These are phyloP conservation scores for Nemophila menziesii DNA, from an alignment of 257 asterid species.

Conservation along the genomic window DNA sequence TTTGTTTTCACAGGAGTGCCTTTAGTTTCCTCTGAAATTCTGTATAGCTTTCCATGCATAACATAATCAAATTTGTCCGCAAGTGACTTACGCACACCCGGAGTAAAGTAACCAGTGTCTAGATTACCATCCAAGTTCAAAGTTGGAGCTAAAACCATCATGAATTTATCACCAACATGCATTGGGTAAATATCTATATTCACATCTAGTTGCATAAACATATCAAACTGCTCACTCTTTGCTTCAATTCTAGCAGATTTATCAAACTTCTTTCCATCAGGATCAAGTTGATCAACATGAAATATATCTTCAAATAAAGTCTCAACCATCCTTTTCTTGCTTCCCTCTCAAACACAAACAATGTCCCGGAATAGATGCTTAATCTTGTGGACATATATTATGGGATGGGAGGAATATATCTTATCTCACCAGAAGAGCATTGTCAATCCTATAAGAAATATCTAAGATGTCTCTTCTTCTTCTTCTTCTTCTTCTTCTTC, in stretches of 20 bases:
- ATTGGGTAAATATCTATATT: constrained; percentile 69
- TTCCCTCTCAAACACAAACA: too few species aligned
- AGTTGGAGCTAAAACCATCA: constrained; percentile 87
- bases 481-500: too few species aligned
- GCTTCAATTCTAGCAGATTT: constrained; percentile 65
- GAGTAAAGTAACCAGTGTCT: constrained; percentile 66
- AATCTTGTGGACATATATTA: too few species aligned
- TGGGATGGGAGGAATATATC: too few species aligned
- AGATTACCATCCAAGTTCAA: constrained; percentile 93
- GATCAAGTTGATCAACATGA: constrained; percentile 46
- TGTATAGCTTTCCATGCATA: constrained; percentile 87
- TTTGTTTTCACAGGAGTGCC: constrained; percentile 56
- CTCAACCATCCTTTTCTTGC: constrained; percentile 44
- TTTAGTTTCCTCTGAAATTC: constrained; percentile 57
- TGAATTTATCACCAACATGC: constrained; percentile 61
- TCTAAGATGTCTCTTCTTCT: too few species aligned
- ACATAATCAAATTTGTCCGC: constrained; percentile 88
- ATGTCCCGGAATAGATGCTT: too few species aligned
- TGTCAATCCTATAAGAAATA: too few species aligned
- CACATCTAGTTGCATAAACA: constrained; percentile 68
- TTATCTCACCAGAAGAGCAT: too few species aligned
- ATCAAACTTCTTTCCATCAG: constrained; percentile 80
- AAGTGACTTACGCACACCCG: constrained; percentile 63
- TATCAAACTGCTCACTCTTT: constrained; percentile 82
- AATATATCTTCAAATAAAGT: constrained; percentile 77